A percentile compares a stretch with the other conserved stretches of the same genome.
These are phyloP conservation scores for Geotrichum aggregatum DNA, from an alignment of 1,139 yeast species.

Conservation along the genomic window DNA sequence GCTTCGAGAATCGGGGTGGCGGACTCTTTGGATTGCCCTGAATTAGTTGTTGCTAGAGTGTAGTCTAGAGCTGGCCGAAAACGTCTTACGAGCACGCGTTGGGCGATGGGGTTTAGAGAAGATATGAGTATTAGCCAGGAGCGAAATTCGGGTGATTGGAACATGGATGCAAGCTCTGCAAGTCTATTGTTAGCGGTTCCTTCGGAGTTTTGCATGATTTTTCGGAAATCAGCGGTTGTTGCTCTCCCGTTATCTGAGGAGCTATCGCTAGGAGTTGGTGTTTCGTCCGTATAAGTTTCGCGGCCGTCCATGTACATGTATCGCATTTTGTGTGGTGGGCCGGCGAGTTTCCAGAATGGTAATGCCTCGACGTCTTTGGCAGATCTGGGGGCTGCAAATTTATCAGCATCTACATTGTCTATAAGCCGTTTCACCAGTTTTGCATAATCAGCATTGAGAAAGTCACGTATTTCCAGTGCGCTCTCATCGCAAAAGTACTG, in stretches of 20 bases:
- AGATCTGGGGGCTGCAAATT: constrained; percentile 59
- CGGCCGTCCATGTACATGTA: constrained; percentile 64
- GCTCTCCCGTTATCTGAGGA: not conserved
- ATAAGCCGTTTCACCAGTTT: constrained; percentile 46
- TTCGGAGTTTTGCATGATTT: too few relatives aligned
- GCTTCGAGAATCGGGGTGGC: constrained; percentile 50
- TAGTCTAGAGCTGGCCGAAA: constrained; percentile 95
- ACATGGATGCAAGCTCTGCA: constrained; percentile 53
- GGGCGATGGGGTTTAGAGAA: constrained; percentile 58
- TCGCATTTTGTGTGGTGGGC: constrained; percentile 91
- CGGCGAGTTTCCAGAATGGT: constrained; percentile 82
- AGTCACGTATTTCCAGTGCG: constrained; percentile 59
- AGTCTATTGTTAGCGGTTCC: constrained; percentile 36
- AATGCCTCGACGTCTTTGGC: constrained; percentile 50
- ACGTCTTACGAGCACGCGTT: constrained; percentile 69
- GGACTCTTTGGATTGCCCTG: constrained; percentile 20
- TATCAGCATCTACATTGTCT: constrained; percentile 40
- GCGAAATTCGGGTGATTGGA: constrained; percentile 58
- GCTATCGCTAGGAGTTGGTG: constrained; percentile 20
- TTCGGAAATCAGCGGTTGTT: constrained; percentile 25
- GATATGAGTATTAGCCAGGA: constrained; percentile 69
- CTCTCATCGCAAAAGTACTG: constrained; percentile 61
- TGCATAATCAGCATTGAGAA: constrained; percentile 59
- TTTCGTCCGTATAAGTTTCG: constrained; percentile 18
- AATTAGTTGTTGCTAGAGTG: constrained; percentile 65